Base-by-base conservation (phyloP, 2,329 filamentous ascomycete species). In the Alternaria panax region DNA sequence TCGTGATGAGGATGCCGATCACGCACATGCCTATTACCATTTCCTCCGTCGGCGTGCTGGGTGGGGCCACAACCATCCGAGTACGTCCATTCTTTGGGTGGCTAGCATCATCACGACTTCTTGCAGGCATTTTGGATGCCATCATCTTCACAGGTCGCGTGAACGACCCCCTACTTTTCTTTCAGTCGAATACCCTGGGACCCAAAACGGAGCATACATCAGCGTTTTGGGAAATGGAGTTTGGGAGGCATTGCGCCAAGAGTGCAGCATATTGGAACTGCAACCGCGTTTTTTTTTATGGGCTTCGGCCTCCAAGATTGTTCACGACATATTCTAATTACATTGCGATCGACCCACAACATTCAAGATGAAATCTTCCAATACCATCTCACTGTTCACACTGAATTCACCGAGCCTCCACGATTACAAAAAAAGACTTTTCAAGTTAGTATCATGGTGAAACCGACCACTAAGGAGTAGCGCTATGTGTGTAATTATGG, bases 181-280 rank as follows among this genome's bases (percentile, higher is more conserved):
- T 56, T 46, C 41, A 43, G 48, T 57, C 45, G 51, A 63, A 68
- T 68, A 65, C 60, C 62, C 64, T 60, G 53, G 59, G 51, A 51
- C 59, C 62, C 56, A 63, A 62, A 60, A 59, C 40, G 62, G 64
- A 65, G 64, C 60, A 67, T 54, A 54, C 30, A 60, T 54, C 45
- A 50, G 57, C 40, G 60, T 63, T 36, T 52, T 32, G 46, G 45
- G 36, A 52, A 28, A 60, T 40, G 57, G 60, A 54, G 53, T 63
- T 28, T 45, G 27, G 32, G 32, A 14, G 12, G 27, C 34, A 16
- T 36, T 51, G 32, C 46, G 57, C 47, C 40, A 54, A 27, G 41
- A 36, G 8, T 16, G 54, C 46, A 38, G 34, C 51, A 40, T 42
- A 43, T 24, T 20, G 54, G 27, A 34, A 40, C 20, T 40, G 43